A percentile compares a stretch with the other conserved stretches of the same genome.
Evolutionary conservation across 2,329 filamentous ascomycete species (phyloP).

Genomic region (Cladorrhinum sp.): DNA sequence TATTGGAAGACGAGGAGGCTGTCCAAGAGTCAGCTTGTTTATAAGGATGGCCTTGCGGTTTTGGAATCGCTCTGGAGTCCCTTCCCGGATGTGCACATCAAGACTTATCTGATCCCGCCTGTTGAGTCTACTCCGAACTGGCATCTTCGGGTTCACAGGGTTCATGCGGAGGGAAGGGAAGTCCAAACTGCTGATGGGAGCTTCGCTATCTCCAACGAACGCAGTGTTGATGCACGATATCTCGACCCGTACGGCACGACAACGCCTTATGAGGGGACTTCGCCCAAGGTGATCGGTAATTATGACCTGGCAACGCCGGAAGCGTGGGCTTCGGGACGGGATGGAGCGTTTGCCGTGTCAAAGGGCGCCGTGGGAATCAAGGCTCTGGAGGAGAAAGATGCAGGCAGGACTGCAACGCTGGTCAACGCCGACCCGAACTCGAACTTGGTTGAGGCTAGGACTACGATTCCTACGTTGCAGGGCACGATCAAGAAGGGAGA

Average conservation of each 20-base stretch:
- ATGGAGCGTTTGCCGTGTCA: conserved; percentile 56
- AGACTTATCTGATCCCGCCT: conserved; percentile 64
- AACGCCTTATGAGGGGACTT: conserved; percentile 46
- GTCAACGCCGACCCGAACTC: conserved; percentile 77
- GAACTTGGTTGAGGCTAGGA: conserved; percentile 70
- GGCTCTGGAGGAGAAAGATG: conserved; percentile 48
- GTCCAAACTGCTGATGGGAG: conserved; percentile 71
- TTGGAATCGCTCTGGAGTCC: conserved; percentile 69
- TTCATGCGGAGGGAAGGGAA: conserved; percentile 56
- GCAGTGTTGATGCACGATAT: conserved; percentile 46
- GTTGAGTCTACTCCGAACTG: conserved; percentile 58
- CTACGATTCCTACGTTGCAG: conserved; percentile 67
- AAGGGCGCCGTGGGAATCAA: conserved; percentile 56
- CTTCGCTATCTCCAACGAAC: conserved; percentile 64
- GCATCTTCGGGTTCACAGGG: conserved; percentile 64
- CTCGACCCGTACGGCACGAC: conserved; percentile 48
- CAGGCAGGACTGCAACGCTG: conserved; percentile 56
- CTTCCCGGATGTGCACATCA: conserved; percentile 64
- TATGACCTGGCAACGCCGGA: conserved; percentile 56
- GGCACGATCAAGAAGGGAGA: conserved; percentile 56
- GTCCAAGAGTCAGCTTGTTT: conserved; percentile 61
- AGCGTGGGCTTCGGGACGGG: conserved; percentile 48
- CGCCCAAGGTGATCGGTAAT: conserved; percentile 56
- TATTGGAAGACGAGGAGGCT: conserved; percentile 74
- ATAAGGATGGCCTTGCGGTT: conserved; percentile 46